Percentiles rank a stretch among this genome's conserved stretches.
phyloP scores from a whole-genome alignment of 805 yeast species.

The Saccharomyces cerevisiae region DNA sequence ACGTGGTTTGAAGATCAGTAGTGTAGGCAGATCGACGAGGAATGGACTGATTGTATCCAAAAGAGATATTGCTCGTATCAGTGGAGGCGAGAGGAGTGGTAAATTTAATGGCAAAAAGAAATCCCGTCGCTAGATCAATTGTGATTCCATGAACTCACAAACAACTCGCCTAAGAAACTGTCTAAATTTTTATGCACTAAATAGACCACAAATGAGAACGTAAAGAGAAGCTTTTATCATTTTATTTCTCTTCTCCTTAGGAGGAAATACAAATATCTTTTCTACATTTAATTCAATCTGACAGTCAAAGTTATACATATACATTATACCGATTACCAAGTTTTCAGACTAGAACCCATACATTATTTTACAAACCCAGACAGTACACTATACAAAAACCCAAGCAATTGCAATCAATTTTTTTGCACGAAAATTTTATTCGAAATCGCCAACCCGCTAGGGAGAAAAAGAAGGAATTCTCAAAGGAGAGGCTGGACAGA shows the following conservation, averaged over 20 bases:
- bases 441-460: background rate
- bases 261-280: background rate
- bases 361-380: background rate
- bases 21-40: slow-evolving; percentile 68
- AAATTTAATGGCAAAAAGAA: background rate
- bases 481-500: background rate
- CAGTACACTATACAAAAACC: background rate
- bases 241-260: background rate
- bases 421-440: no score
- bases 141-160: background rate
- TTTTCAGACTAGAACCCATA: background rate
- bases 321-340: background rate
- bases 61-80: slow-evolving; percentile 44
- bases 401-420: no score
- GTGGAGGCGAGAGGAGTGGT: slow-evolving; percentile 2
- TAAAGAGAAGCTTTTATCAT: background rate
- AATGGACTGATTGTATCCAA: slow-evolving; percentile 70
- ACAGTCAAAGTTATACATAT: background rate
- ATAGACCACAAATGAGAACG: background rate
- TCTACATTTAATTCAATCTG: background rate
- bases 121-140: background rate
- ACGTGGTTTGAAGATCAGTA: slow-evolving; percentile 69
- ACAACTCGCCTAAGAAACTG: background rate
- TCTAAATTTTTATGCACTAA: background rate
- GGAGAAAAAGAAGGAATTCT: background rate